A percentile compares a stretch with the other conserved stretches of the same genome.
Evolutionary conservation across 257 asterid genomes (phyloP).

Genomic region (Rhazya stricta): DNA sequence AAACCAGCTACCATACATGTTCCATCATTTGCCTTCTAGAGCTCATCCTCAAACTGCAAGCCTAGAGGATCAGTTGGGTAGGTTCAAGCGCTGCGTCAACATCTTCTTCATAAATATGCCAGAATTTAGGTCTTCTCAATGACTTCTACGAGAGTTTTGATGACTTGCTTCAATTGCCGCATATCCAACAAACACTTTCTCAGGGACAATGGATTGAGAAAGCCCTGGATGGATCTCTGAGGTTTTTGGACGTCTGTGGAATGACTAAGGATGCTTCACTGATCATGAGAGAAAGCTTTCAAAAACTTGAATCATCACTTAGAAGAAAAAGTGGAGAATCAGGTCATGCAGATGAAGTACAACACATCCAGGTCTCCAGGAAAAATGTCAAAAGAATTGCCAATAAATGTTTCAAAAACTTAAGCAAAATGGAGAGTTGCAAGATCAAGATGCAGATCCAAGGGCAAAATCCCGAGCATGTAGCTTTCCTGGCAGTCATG

Average conservation of each 20-base stretch:
- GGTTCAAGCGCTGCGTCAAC: background rate
- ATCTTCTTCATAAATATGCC: conserved; percentile 12
- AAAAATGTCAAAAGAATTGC: conserved; percentile 27
- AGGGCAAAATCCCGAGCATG: background rate
- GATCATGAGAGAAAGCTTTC: background rate
- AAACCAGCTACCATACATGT: conserved; percentile 14
- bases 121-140: background rate
- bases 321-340: conserved; percentile 8
- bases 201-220: background rate
- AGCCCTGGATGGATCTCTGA: conserved; percentile 10
- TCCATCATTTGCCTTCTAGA: conserved; percentile 28
- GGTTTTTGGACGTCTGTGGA: conserved; percentile 7
- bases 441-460: background rate
- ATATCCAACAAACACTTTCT: background rate
- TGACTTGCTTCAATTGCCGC: conserved; percentile 9
- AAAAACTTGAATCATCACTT: background rate
- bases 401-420: conserved; percentile 18
- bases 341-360: background rate
- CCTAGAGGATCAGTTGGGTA: background rate
- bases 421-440: conserved; percentile 17
- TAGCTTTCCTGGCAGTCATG: background rate
- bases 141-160: background rate
- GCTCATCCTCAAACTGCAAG: conserved; percentile 21
- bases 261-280: background rate
- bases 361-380: conserved; percentile 22